phyloP scores from a whole-genome alignment of 257 asterid species.

The Voacanga thouarsii region DNA sequence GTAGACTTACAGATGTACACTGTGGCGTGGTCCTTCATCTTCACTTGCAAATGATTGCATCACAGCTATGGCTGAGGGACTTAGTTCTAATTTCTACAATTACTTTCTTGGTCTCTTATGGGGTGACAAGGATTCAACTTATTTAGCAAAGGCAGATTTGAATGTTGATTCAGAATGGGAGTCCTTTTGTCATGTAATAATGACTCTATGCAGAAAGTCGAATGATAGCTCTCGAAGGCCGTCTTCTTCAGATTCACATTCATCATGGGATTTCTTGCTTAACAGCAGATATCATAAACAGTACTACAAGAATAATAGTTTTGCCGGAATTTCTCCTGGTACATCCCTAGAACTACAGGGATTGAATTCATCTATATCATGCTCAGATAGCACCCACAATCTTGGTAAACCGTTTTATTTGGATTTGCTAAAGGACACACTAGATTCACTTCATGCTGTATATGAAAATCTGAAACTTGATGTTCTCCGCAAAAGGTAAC shows the following conservation, averaged over 20 bases:
- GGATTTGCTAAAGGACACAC: slow-evolving; percentile 51
- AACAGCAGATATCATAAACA: slow-evolving; percentile 67
- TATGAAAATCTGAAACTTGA: slow-evolving; percentile 85
- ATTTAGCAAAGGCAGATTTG: slow-evolving; percentile 43
- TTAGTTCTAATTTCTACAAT: slow-evolving; percentile 55
- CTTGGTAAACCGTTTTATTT: slow-evolving; percentile 33
- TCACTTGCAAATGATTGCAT: slow-evolving; percentile 81
- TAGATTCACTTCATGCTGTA: slow-evolving; percentile 85
- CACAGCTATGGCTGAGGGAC: slow-evolving; percentile 81
- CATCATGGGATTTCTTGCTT: slow-evolving; percentile 91
- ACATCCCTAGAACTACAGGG: slow-evolving; percentile 36
- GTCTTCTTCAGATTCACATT: slow-evolving; percentile 41
- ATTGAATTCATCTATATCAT: slow-evolving; percentile 33
- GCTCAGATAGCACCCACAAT: slow-evolving; percentile 27
- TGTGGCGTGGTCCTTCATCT: slow-evolving; percentile 78
- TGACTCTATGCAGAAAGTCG: slow-evolving; percentile 42
- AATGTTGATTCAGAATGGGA: slow-evolving; percentile 81
- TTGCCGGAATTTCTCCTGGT: slow-evolving; percentile 44
- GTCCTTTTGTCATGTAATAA: slow-evolving; percentile 57
- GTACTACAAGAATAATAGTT: slow-evolving; percentile 41
- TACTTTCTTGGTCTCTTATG: slow-evolving; percentile 73
- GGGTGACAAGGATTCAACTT: slow-evolving; percentile 56
- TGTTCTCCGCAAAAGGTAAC: slow-evolving; percentile 87
- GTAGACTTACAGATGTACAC: slow-evolving; percentile 76
- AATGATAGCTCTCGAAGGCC: slow-evolving; percentile 26